Evolutionary conservation across 768 basidiomycete species (phyloP).

Genomic region (Leccinum rimulosum): DNA sequence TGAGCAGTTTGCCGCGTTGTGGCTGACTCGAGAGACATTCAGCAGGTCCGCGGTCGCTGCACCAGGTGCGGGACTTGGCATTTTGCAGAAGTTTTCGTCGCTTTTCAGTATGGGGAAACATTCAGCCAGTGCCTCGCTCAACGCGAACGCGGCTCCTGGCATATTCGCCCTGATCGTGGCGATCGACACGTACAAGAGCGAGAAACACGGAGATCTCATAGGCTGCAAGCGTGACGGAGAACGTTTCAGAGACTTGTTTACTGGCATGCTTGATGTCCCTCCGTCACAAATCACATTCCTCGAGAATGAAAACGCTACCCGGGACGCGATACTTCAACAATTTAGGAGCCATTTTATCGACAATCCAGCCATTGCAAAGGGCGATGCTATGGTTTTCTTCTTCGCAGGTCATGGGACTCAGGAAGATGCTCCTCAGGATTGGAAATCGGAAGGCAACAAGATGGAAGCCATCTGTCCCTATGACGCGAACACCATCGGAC

Average conservation of each 20-base stretch:
- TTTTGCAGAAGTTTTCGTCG: not conserved
- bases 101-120: not conserved
- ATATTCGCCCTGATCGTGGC: slow-evolving; percentile 21
- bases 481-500: slow-evolving; percentile 6
- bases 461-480: slow-evolving; percentile 19
- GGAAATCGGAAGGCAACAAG: slow-evolving; percentile 12
- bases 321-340: slow-evolving; percentile 1
- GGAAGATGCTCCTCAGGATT: slow-evolving; percentile 9
- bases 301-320: slow-evolving; percentile 15
- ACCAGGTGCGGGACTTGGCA: not conserved
- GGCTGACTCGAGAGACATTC: not conserved
- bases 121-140: not conserved
- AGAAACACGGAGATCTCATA: not conserved
- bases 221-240: slow-evolving; percentile 21
- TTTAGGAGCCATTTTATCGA: slow-evolving; percentile 12
- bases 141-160: slow-evolving; percentile 5
- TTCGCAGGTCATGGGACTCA: slow-evolving; percentile 20
- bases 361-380: slow-evolving; percentile 7
- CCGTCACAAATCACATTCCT: slow-evolving; percentile 13
- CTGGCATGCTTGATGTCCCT: slow-evolving; percentile 12
- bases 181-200: slow-evolving; percentile 12
- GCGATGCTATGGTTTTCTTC: slow-evolving; percentile 20
- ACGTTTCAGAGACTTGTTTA: slow-evolving; percentile 12
- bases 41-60: slow-evolving; percentile 2
- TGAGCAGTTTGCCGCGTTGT: slow-evolving; percentile 1